phyloP scores from a whole-genome alignment of 1,284 basidiomycete species.

The Stereum hirsutum region DNA sequence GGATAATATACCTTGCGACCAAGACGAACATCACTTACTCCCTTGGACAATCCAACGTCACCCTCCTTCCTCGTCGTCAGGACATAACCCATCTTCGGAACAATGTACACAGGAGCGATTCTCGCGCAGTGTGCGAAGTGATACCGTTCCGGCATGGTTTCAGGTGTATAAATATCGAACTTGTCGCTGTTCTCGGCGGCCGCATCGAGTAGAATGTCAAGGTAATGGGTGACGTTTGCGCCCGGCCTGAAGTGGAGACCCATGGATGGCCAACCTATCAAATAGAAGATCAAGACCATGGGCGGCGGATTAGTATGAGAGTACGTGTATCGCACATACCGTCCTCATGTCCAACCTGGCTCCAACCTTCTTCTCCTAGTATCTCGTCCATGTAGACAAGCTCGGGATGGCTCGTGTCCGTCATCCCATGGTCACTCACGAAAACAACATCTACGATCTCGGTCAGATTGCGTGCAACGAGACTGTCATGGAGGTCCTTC shows the following conservation, averaged over 20 bases:
- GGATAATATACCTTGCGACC: conserved; percentile 2
- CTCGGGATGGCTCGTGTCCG: conserved; percentile 69
- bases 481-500: conserved; percentile 49
- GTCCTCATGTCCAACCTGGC: conserved; percentile 61
- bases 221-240: conserved; percentile 48
- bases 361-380: conserved; percentile 58
- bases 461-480: conserved; percentile 68
- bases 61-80: conserved; percentile 57
- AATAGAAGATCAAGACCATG: neutral
- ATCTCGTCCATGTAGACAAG: conserved; percentile 79
- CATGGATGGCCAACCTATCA: conserved; percentile 72
- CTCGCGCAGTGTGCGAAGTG: conserved; percentile 67
- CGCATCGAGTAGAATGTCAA: conserved; percentile 42
- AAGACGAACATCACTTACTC: conserved; percentile 40
- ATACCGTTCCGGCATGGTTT: conserved; percentile 75
- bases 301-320: neutral
- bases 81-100: conserved; percentile 73
- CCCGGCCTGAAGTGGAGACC: conserved; percentile 64
- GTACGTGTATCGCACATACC: conserved; percentile 28
- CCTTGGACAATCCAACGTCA: conserved; percentile 58
- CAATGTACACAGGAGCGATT: conserved; percentile 82
- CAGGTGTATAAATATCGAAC: conserved; percentile 72
- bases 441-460: conserved; percentile 85
- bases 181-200: conserved; percentile 45
- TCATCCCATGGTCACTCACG: conserved; percentile 93